These are phyloP conservation scores for Acanthamoeba rhysodes DNA, from an alignment of 208 protist genomes.

Conservation along the genomic window DNA sequence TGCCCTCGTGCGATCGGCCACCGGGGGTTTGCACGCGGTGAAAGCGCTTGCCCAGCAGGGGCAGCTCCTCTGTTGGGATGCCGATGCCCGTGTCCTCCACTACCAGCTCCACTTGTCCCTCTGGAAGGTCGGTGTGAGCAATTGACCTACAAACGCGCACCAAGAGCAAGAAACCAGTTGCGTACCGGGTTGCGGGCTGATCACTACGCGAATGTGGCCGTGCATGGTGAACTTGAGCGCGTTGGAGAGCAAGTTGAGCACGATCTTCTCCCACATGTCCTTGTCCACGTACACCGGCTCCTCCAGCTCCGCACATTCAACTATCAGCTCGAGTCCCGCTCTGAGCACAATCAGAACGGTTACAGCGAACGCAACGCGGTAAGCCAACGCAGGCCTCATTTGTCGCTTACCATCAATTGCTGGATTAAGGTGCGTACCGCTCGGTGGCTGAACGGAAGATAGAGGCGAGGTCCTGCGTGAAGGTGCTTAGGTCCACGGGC, in stretches of 20 bases:
- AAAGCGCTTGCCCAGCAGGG: conserved; percentile 73
- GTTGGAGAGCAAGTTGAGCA: conserved; percentile 82
- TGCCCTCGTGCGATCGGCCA: conserved; percentile 67
- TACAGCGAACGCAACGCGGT: not conserved
- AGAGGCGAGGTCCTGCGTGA: conserved; percentile 73
- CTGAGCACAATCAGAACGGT: not conserved
- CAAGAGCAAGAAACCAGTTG: not conserved
- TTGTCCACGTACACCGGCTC: conserved; percentile 70
- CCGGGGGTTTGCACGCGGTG: conserved; percentile 65
- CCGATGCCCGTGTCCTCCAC: conserved; percentile 79
- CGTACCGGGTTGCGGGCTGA: not conserved
- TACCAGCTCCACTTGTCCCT: conserved; percentile 48
- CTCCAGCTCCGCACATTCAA: conserved; percentile 14
- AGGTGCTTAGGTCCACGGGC: conserved; percentile 77
- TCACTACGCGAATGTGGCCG: conserved; percentile 49
- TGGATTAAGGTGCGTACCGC: conserved; percentile 14
- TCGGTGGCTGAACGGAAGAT: conserved; percentile 72
- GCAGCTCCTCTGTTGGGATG: conserved; percentile 72
- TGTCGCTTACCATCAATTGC: not conserved
- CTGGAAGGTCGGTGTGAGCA: not conserved
- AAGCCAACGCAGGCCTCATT: not conserved
- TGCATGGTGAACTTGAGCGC: conserved; percentile 82
- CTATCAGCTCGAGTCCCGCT: conserved; percentile 34
- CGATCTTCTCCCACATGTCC: too few relatives aligned
- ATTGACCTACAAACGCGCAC: too few relatives aligned